Base-by-base conservation (phyloP, 2,329 filamentous ascomycete species). In the Cercospora nicotianae region DNA sequence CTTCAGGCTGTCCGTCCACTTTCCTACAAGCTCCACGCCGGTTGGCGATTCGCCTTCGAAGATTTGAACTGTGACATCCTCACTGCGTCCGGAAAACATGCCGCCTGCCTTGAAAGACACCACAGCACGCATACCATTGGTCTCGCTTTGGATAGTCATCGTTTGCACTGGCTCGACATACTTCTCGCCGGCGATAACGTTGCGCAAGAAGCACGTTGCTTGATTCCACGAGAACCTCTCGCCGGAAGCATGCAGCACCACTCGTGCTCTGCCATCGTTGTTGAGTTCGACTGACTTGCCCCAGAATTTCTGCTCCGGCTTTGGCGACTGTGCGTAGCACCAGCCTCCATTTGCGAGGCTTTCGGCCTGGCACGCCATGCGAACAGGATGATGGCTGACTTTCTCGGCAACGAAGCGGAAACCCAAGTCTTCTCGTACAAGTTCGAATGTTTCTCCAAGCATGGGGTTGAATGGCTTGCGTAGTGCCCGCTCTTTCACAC, bases 401-500 rank as follows among this genome's bases (percentile, higher is more conserved):
- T 99, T 99, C 78, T 99, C 95, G 0, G 94, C 92, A n/a, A 99
- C 82, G 72, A 98, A 90, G 51, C 95, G 89, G 81, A 96, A 96
- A 0, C 93, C 93, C 65, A 90, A 87, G 72, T 96, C 93, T 71
- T 94, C 90, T 53, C 94, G 90, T 33, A 99, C 87, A 39, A 99
- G 87, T 80, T 99, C 95, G 78, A 88, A 99, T 0, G 95, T 99
- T 81, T 99, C 95, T 60, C 95, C 95, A 0, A 99, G 87, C 83
- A 99, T 90, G 3, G 95, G 95, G 75, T 97, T 99, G 81, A 98
- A 99, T 0, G 95, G 95, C 78, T 99, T 99, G 72, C 95, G 91
- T 68, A 96, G 92, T 3, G 94, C 90, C 48, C 95, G 91, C 79
- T 99, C 95, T 77, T 93, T 96, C 70, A 93, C 89, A 31, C 95